These are phyloP conservation scores for Tritrichomonas musculus DNA, from an alignment of 208 protist genomes.

Conservation along the genomic window DNA sequence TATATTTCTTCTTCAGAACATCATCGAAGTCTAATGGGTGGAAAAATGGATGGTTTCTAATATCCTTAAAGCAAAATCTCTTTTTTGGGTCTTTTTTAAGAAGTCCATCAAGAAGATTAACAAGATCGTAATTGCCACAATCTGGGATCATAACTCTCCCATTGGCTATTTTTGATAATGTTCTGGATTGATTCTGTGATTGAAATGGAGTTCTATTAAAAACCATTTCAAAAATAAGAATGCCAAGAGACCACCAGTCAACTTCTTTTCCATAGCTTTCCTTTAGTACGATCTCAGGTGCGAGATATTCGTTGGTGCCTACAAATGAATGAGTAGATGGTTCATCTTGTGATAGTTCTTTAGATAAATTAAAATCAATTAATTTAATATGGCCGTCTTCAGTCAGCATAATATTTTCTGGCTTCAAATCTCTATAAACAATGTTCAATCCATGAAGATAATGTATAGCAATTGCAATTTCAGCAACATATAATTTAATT, in stretches of 20 bases:
- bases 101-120: conserved; percentile 30
- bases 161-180: conserved; percentile 57
- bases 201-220: conserved; percentile 41
- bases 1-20: conserved; percentile 27
- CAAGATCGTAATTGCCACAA: conserved; percentile 45
- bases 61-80: conserved; percentile 39
- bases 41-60: conserved; percentile 37
- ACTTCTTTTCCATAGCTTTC: conserved; percentile 58
- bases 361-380: conserved; percentile 73
- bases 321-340: conserved; percentile 45
- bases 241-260: conserved; percentile 66
- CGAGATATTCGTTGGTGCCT: conserved; percentile 51
- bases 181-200: not conserved
- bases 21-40: conserved; percentile 35
- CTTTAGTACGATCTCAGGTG: conserved; percentile 36
- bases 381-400: conserved; percentile 68
- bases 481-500: conserved; percentile 44
- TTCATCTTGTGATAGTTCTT: not conserved
- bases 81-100: conserved; percentile 35
- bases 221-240: conserved; percentile 64
- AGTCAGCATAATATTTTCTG: conserved; percentile 64
- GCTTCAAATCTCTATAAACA: conserved; percentile 62
- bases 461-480: conserved; percentile 45
- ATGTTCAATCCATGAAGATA: conserved; percentile 57
- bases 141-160: conserved; percentile 48